Conservation (phyloP, 805 yeast genomes). For the Millerozyma miso region DNA sequence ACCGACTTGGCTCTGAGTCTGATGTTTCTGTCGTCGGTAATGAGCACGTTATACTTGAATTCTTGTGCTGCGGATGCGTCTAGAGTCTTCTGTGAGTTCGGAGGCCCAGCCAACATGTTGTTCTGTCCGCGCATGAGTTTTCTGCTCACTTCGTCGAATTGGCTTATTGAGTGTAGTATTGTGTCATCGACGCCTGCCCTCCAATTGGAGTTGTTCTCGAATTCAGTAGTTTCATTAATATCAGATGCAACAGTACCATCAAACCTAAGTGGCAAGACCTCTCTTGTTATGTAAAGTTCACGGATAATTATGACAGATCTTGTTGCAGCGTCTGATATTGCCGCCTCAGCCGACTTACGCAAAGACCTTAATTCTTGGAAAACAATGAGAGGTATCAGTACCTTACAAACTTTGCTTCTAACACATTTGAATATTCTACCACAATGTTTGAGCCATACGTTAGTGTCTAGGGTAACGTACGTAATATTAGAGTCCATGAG, state of each 20-base stretch:
- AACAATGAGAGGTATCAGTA: slow-evolving; percentile 68
- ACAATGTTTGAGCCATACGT: slow-evolving; percentile 77
- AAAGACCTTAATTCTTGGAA: slow-evolving; percentile 73
- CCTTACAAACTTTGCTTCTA: slow-evolving; percentile 52
- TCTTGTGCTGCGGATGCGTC: slow-evolving; percentile 36
- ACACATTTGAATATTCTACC: slow-evolving; percentile 71
- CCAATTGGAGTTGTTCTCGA: slow-evolving; percentile 72
- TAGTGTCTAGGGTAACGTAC: slow-evolving; percentile 66
- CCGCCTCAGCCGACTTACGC: slow-evolving; percentile 65
- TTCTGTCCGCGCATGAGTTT: slow-evolving; percentile 39
- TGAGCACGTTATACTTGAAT: slow-evolving; percentile 56
- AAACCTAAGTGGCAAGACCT: slow-evolving; percentile 57
- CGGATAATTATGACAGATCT: slow-evolving; percentile 72
- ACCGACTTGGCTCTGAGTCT: slow-evolving; percentile 57
- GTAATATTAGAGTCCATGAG: slow-evolving; percentile 55
- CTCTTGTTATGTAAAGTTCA: slow-evolving; percentile 55
- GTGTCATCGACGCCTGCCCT: slow-evolving; percentile 68
- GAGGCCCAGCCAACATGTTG: slow-evolving; percentile 10
- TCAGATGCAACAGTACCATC: slow-evolving; percentile 68
- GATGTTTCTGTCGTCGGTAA: slow-evolving; percentile 75
- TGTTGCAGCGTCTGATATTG: slow-evolving; percentile 76
- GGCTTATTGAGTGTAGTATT: slow-evolving; percentile 48
- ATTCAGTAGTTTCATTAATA: slow-evolving; percentile 67
- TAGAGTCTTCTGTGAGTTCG: slow-evolving; percentile 14
- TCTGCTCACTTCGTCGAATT: slow-evolving; percentile 38